Percentiles rank a stretch among this genome's conserved stretches.
These are phyloP conservation scores for Hypoxylon sp. DNA, from an alignment of 2,329 filamentous ascomycete genomes.

Conservation along the genomic window DNA sequence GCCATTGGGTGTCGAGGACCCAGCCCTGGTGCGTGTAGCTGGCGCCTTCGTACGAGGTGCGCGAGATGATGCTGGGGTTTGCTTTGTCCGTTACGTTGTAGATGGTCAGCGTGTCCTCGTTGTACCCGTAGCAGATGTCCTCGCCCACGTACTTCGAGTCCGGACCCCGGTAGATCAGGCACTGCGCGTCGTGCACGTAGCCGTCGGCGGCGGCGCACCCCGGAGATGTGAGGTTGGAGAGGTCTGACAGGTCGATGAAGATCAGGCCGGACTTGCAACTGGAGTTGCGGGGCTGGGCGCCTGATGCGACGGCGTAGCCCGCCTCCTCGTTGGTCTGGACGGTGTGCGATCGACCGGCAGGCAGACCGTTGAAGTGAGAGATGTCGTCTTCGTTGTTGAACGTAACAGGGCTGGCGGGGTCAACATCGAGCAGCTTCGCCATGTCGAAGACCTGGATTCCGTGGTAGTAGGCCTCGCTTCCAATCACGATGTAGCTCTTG, in stretches of 20 bases:
- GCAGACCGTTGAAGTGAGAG: conserved; percentile 57
- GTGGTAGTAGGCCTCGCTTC: conserved; percentile 61
- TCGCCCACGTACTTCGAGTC: conserved; percentile 60
- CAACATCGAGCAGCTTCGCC: conserved; percentile 66
- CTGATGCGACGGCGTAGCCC: conserved; percentile 62
- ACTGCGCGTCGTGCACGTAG: conserved; percentile 73
- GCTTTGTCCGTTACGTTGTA: conserved; percentile 65
- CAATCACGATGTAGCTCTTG: conserved; percentile 56
- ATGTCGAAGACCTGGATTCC: conserved; percentile 74
- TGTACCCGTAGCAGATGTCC: conserved; percentile 69
- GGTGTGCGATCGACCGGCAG: conserved; percentile 61
- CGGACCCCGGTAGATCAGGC: conserved; percentile 66
- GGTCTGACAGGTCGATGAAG: conserved; percentile 69
- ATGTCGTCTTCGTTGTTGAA: conserved; percentile 61
- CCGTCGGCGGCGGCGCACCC: conserved; percentile 68
- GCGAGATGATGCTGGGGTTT: conserved; percentile 59
- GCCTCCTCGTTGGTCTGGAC: conserved; percentile 62
- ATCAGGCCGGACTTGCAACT: conserved; percentile 67
- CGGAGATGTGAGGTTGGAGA: conserved; percentile 64
- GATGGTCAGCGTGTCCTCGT: conserved; percentile 64
- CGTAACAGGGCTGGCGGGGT: conserved; percentile 57
- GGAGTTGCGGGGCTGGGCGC: conserved; percentile 56
- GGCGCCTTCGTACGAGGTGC: conserved; percentile 66
- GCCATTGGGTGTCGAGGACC: conserved; percentile 58
- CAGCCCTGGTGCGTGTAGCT: conserved; percentile 68